Conservation (phyloP, 495 filamentous ascomycete species). For the Letharia columbiana region DNA sequence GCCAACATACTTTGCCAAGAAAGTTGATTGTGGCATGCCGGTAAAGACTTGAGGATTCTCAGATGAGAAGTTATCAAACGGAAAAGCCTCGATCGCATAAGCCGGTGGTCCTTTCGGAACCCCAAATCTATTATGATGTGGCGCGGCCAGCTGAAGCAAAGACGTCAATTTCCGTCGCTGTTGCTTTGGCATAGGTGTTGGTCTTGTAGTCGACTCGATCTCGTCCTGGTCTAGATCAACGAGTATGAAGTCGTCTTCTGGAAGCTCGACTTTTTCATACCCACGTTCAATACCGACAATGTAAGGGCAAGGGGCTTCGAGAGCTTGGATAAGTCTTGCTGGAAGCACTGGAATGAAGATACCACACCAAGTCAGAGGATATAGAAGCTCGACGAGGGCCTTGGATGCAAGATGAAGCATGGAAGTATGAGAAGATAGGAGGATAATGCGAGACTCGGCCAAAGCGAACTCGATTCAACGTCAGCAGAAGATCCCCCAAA, state of each 20-base stretch:
- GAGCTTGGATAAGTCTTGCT: constrained; percentile 73
- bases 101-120: constrained; percentile 82
- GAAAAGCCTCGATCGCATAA: constrained; percentile 87
- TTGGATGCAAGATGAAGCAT: constrained; percentile 91
- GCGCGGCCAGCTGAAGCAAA: constrained; percentile 80
- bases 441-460: constrained; percentile 89
- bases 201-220: constrained; percentile 70
- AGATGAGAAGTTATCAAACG: constrained; percentile 77
- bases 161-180: constrained; percentile 84
- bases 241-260: constrained; percentile 93
- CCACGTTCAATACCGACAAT: constrained; percentile 91
- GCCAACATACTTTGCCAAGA: constrained; percentile 73
- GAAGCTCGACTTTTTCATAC: constrained; percentile 85
- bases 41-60: constrained; percentile 76
- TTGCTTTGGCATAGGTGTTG: constrained; percentile 72
- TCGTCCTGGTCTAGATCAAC: constrained; percentile 87
- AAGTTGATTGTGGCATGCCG: constrained; percentile 57
- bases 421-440: constrained; percentile 87
- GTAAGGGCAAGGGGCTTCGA: constrained; percentile 94
- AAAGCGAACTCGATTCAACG: constrained; percentile 54
- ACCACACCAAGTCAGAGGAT: constrained; percentile 84
- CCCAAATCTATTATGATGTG: constrained; percentile 79
- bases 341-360: constrained; percentile 91
- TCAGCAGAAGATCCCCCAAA: constrained; percentile 10
- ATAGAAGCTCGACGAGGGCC: constrained; percentile 74